Evolutionary conservation across 2,329 filamentous ascomycete genomes (phyloP).

Genomic region (Hypoxylon sp.): DNA sequence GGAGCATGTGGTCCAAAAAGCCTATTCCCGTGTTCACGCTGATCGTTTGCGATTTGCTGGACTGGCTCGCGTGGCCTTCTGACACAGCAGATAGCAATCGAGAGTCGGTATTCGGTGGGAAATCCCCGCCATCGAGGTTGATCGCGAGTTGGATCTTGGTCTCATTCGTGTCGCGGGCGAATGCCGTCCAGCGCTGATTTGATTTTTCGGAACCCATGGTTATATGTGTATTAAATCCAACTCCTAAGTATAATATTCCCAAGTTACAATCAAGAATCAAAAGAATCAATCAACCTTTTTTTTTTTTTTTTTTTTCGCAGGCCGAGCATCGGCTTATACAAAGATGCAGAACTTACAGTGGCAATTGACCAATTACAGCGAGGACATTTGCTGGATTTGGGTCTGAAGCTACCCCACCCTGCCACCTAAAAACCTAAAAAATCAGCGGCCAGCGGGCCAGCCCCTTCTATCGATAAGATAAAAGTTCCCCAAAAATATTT

Average conservation of each 20-base stretch:
- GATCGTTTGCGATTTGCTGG: slow-evolving; percentile 85
- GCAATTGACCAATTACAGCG: slow-evolving; percentile 41
- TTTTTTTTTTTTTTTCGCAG: slow-evolving; percentile 16
- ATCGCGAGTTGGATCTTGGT: slow-evolving; percentile 94
- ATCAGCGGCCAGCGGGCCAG: slow-evolving; percentile 9
- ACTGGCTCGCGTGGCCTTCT: slow-evolving; percentile 81
- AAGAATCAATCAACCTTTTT: slow-evolving; percentile 11
- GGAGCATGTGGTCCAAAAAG: slow-evolving; percentile 98
- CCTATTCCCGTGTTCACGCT: slow-evolving; percentile 92
- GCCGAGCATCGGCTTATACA: slow-evolving; percentile 28
- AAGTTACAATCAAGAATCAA: slow-evolving; percentile 6
- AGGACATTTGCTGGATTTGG: slow-evolving; percentile 34
- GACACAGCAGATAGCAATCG: slow-evolving; percentile 61
- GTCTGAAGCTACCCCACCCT: slow-evolving; percentile 12
- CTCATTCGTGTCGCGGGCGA: slow-evolving; percentile 95
- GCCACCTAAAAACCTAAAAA: too few species aligned
- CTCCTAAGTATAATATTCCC: slow-evolving; percentile 1
- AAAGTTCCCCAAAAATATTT: slow-evolving; percentile 39
- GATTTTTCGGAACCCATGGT: slow-evolving; percentile 43
- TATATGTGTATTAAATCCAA: slow-evolving; percentile 1
- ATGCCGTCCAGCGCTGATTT: slow-evolving; percentile 71
- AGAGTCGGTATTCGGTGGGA: slow-evolving; percentile 70
- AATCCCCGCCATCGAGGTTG: slow-evolving; percentile 89
- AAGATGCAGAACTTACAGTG: slow-evolving; percentile 13
- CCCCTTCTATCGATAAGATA: slow-evolving; percentile 42